phyloP scores from a whole-genome alignment of 495 filamentous ascomycete species.

The Elasticomyces elasticus region DNA sequence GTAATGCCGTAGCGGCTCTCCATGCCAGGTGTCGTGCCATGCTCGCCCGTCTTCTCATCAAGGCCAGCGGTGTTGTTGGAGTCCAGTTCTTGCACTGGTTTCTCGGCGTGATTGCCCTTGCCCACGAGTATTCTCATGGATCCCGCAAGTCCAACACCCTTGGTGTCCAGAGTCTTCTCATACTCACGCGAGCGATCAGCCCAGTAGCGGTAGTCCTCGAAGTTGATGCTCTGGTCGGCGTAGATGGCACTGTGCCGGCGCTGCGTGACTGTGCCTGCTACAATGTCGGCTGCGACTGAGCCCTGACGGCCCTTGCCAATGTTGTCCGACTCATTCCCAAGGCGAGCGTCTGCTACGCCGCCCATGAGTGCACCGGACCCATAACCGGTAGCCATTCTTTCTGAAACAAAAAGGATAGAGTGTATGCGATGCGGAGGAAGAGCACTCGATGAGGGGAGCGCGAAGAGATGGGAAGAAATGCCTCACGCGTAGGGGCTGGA shows the following conservation, averaged over 20 bases:
- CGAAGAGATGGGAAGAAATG: background rate
- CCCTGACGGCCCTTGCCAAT: slow-evolving; percentile 3
- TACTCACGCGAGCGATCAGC: slow-evolving; percentile 35
- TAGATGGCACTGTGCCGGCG: slow-evolving; percentile 2
- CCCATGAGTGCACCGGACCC: background rate
- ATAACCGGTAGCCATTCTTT: background rate
- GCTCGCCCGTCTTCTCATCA: background rate
- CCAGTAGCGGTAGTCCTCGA: slow-evolving; percentile 45
- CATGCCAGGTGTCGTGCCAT: background rate
- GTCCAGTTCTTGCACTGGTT: background rate
- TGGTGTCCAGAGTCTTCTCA: slow-evolving; percentile 27
- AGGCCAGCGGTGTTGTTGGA: background rate
- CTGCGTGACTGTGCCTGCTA: background rate
- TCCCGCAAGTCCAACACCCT: background rate
- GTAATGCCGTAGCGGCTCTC: slow-evolving; percentile 12
- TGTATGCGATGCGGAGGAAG: background rate
- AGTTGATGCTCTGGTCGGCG: slow-evolving; percentile 12
- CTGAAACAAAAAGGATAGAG: background rate
- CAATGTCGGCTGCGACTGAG: background rate
- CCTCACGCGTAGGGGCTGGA: background rate
- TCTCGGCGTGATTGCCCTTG: background rate
- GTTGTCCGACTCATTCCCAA: background rate
- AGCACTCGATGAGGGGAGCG: background rate
- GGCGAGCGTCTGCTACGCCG: background rate
- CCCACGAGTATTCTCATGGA: background rate